These are phyloP conservation scores for Penicillium sp. DNA, from an alignment of 2,329 filamentous ascomycete species.

Conservation along the genomic window DNA sequence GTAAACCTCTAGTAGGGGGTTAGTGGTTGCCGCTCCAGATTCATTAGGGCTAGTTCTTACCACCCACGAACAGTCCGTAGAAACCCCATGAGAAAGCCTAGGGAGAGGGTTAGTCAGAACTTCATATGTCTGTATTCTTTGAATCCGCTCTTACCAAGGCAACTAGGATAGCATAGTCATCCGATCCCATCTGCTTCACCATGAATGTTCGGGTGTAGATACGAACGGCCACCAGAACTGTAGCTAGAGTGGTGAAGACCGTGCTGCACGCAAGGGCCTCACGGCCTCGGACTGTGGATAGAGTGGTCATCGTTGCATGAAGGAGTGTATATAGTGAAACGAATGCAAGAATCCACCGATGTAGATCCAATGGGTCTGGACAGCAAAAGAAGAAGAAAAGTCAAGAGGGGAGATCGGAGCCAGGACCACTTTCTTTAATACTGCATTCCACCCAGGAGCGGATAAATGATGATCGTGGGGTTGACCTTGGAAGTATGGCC, in stretches of 20 bases:
- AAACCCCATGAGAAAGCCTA: conserved; percentile 32
- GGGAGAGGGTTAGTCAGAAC: background rate
- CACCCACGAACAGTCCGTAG: conserved; percentile 31
- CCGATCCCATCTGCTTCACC: conserved; percentile 35
- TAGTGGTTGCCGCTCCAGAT: background rate
- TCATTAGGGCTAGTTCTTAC: conserved; percentile 16
- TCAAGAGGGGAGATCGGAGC: background rate
- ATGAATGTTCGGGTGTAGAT: conserved; percentile 40
- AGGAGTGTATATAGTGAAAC: background rate
- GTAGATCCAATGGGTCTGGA: background rate
- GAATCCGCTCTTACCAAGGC: conserved; percentile 28
- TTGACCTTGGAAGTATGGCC: background rate
- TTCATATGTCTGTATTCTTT: background rate
- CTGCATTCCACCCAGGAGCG: background rate
- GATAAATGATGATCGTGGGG: conserved; percentile 4
- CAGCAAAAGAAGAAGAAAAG: background rate
- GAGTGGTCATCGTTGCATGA: conserved; percentile 24
- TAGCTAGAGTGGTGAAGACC: conserved; percentile 34
- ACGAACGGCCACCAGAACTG: conserved; percentile 37
- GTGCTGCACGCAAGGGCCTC: conserved; percentile 29
- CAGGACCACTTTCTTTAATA: conserved; percentile 14
- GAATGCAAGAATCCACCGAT: background rate
- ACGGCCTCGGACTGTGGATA: conserved; percentile 28
- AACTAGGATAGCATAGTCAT: conserved; percentile 41
- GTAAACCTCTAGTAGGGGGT: conserved; percentile 23